Evolutionary conservation across 257 asterid genomes (phyloP), one percentile per base, ranked within the genome.

Genomic region (Nemophila menziesii): DNA sequence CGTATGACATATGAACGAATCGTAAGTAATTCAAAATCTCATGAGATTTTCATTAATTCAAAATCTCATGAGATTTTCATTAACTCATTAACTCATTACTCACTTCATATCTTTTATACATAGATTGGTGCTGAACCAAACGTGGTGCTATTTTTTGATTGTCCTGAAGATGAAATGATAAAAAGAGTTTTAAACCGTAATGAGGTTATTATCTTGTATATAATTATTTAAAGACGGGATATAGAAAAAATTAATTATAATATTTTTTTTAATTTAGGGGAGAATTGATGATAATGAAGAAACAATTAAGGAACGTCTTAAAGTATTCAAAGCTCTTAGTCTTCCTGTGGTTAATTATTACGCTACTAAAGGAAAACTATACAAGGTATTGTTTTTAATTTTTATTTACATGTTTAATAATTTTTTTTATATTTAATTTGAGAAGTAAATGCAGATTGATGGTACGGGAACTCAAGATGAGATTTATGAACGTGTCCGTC

Each of bases 141-240:
- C 53, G 52, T 79, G 46, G 99, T 90, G 68, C 84, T 90, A 56
- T 90, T 85, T 66, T 74, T 90, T 60, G 92, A 90, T 52, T 90
- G 99, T 56, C 93, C 96, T 27, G 83, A 67, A 67, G 92, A 79
- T 52, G 93, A 74, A 69, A 90, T 90, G 96, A 76, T 85, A 58
- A 71, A 70, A 66, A 87, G 99, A 53, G 94, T 85, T 40, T 62
- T 90, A 48, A 72, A 61, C 58, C 93, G 99, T 63, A 73, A 82
- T 51, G 73, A 90, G 94, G 96, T 84, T 48, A 34, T 43, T 55
- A 41, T 19, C 12, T 14, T 13, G 12, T 9, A 11, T 5, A 20
- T 16, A 13, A 22, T 11, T 43, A 4, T 27, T 44, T 20, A 45
- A 4, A 23, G 57, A n/a, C n/a, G n/a, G n/a, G n/a, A n/a, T n/a